Percentiles rank a stretch among this genome's conserved stretches.
Evolutionary conservation across 2,329 filamentous ascomycete species (phyloP).

Genomic region (Talaromyces sp.): DNA sequence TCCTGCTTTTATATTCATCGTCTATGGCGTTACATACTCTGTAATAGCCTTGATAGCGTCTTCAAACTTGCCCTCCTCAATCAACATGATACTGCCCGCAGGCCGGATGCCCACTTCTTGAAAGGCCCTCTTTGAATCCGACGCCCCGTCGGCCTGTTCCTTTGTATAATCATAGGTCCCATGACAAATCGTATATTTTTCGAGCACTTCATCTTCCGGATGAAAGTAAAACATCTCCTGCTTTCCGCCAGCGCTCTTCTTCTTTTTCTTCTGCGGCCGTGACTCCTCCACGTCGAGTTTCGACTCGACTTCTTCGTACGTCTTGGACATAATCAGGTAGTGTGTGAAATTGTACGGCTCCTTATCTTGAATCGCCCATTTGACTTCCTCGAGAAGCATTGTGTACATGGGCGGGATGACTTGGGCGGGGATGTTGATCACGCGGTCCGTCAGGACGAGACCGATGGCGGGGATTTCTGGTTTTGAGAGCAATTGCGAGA

Average conservation of each 20-base stretch:
- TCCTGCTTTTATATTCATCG: neutral
- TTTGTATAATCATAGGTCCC: conserved; percentile 74
- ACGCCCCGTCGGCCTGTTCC: conserved; percentile 67
- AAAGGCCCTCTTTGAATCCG: conserved; percentile 91
- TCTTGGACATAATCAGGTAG: conserved; percentile 86
- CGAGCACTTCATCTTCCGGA: conserved; percentile 85
- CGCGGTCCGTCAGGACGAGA: conserved; percentile 80
- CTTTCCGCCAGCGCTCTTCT: conserved; percentile 34
- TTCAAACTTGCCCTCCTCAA: conserved; percentile 73
- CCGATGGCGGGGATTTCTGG: conserved; percentile 54
- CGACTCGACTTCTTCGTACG: conserved; percentile 84
- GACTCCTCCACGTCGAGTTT: conserved; percentile 64
- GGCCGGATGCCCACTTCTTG: conserved; percentile 87
- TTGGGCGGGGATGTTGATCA: conserved; percentile 96
- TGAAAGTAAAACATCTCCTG: conserved; percentile 79
- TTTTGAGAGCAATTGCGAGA: conserved; percentile 55
- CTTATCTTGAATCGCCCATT: conserved; percentile 79
- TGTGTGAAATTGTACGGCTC: conserved; percentile 92
- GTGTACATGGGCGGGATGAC: conserved; percentile 89
- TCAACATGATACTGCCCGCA: conserved; percentile 76
- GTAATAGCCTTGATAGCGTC: conserved; percentile 68
- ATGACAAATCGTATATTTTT: conserved; percentile 65
- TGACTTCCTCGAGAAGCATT: conserved; percentile 88
- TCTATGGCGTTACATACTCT: conserved; percentile 60
- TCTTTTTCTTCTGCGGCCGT: conserved; percentile 63